Evolutionary conservation across 768 basidiomycete species (phyloP), one percentile per base, ranked within the genome.

Genomic region (Serpula lacrymans): DNA sequence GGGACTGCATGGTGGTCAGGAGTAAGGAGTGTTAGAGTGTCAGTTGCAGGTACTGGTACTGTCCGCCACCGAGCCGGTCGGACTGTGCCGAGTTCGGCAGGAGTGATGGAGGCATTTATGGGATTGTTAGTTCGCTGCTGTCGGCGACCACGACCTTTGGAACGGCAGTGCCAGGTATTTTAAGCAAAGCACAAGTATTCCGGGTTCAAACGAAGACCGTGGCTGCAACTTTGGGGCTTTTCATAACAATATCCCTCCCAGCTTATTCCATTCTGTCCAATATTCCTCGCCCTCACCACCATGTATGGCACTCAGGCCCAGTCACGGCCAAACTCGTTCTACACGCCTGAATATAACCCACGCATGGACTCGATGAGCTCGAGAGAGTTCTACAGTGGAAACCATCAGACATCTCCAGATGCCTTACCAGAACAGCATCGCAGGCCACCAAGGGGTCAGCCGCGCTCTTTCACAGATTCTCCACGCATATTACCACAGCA

Each of bases 1-100:
- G 69, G 5, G 76, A 75, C 52, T 79, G 71, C 78, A 80, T 78
- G 44, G 46, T 18, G 62, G 54, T 54, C 53, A 5, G 51, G 17
- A n/a, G n/a, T n/a, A n/a, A n/a, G n/a, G n/a, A n/a, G n/a, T n/a
- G n/a, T n/a, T n/a, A n/a, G n/a, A n/a, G n/a, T n/a, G n/a, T n/a
- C n/a, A n/a, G n/a, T n/a, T n/a, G n/a, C n/a, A n/a, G n/a, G n/a
- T n/a, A n/a, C n/a, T n/a, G n/a, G n/a, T n/a, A n/a, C n/a, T n/a
- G n/a, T n/a, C n/a, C n/a, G n/a, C n/a, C n/a, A n/a, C n/a, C n/a
- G n/a, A n/a, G n/a, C n/a, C n/a, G n/a, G n/a, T n/a, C n/a, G n/a
- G n/a, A n/a, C n/a, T n/a, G n/a, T n/a, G n/a, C n/a, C n/a, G n/a
- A n/a, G n/a, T n/a, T n/a, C n/a, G n/a, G n/a, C n/a, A n/a, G n/a